These are phyloP conservation scores for Pseudoneurospora amorphoporcata DNA, from an alignment of 495 filamentous ascomycete species.

Conservation along the genomic window DNA sequence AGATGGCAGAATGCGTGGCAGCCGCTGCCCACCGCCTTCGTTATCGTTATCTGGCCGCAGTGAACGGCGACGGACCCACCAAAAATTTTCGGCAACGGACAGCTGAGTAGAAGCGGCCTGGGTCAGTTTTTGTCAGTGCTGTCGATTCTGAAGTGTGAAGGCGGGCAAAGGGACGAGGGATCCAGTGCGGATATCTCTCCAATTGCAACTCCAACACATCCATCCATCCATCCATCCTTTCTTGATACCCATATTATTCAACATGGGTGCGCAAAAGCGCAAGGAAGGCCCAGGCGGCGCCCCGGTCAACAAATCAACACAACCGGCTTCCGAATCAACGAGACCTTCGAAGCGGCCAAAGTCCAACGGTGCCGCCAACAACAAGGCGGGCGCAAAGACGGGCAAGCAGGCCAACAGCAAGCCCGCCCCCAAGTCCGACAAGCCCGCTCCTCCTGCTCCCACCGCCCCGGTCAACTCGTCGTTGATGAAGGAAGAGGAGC, in stretches of 20 bases:
- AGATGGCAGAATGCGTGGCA: not conserved
- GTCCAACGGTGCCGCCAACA: conserved; percentile 23
- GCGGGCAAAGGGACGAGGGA: conserved; percentile 7
- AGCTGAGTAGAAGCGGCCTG: conserved; percentile 2
- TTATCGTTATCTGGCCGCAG: conserved; percentile 22
- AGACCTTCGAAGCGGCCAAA: conserved; percentile 35
- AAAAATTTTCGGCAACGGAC: conserved; percentile 17
- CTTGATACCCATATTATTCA: not conserved
- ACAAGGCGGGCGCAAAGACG: conserved; percentile 11
- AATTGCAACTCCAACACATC: conserved; percentile 10
- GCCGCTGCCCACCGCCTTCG: conserved; percentile 11
- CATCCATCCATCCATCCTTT: not conserved
- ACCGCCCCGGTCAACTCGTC: conserved; percentile 17
- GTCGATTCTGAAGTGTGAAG: conserved; percentile 7
- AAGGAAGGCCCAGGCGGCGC: conserved; percentile 36
- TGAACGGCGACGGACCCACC: conserved; percentile 11
- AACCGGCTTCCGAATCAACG: conserved; percentile 20
- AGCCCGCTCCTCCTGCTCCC: conserved; percentile 11
- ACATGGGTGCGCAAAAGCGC: conserved; percentile 37
- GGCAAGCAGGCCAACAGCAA: conserved; percentile 10
- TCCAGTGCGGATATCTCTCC: conserved; percentile 6
- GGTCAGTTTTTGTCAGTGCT: conserved; percentile 6
- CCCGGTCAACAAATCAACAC: conserved; percentile 26
- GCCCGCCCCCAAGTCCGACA: conserved; percentile 11
- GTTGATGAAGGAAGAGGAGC: conserved; percentile 61